Evolutionary conservation across 768 basidiomycete species (phyloP).

Genomic region (Glaciozyma martinii): DNA sequence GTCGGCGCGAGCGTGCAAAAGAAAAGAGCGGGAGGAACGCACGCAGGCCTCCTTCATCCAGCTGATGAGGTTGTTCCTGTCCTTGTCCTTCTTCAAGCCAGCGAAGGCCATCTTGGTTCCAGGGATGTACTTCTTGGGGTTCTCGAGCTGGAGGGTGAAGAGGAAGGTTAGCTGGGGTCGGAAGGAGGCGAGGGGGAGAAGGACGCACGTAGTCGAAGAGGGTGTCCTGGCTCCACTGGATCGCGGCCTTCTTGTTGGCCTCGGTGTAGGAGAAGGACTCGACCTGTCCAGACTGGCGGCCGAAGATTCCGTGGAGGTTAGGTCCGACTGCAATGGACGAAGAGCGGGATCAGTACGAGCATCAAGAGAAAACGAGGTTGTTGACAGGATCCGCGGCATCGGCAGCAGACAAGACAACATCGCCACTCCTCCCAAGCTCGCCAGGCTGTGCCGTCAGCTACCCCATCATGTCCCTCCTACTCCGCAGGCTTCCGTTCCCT

Average conservation of each 20-base stretch:
- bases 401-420: neutral
- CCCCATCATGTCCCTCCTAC: too few species aligned
- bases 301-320: conserved; percentile 65
- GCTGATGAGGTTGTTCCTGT: conserved; percentile 79
- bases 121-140: conserved; percentile 75
- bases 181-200: neutral
- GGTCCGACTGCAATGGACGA: conserved; percentile 75
- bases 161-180: neutral
- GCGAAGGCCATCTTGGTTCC: conserved; percentile 68
- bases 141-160: conserved; percentile 50
- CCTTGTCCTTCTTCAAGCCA: conserved; percentile 94
- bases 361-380: neutral
- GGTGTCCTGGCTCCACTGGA: conserved; percentile 58
- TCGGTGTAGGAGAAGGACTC: conserved; percentile 84
- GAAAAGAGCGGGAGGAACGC: too few species aligned
- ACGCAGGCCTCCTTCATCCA: neutral
- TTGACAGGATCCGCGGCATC: neutral
- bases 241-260: conserved; percentile 90
- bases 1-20: too few species aligned
- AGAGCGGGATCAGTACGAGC: conserved; percentile 18
- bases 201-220: conserved; percentile 64
- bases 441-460: too few species aligned
- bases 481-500: too few species aligned
- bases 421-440: neutral
- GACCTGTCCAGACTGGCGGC: conserved; percentile 61